Evolutionary conservation across 805 yeast genomes (phyloP), one percentile per base, ranked within the genome.

Genomic region (Cyberlindnera euphorbiae): DNA sequence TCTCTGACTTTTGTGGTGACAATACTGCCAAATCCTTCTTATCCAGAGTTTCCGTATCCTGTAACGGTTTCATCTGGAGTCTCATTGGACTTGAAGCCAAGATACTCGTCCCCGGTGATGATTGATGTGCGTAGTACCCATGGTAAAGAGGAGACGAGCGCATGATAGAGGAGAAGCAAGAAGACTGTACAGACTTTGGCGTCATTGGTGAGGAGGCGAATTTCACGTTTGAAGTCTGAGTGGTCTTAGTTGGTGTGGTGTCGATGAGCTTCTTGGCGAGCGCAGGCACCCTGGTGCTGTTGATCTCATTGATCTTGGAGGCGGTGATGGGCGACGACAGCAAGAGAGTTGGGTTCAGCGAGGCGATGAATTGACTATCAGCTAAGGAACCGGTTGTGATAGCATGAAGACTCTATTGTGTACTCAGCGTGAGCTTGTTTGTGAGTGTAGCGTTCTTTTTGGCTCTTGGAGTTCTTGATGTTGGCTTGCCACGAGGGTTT

Each of bases 91-190:
- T 51, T 4, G 56, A 46, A 8, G 34, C 36, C 6, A 52, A 12
- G 2, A 39, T 15, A 10, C 44, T 39, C 2, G 55, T 44, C 9
- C 32, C 37, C 15, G 56, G 54, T 3, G 57, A 45, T 9, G 50
- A 33, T 15, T 45, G 49, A 23, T 47, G 45, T 8, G 46, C 48
- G 27, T 53, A 54, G 35, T 50, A 54, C 2, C 56, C 55, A 21
- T 52, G 55, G 15, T 54, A 52, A n/a, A 54, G 35, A 2, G 59
- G 59, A 4, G 59, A 54, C 6, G 58, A 54, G 28, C 50, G 54
- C 35, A 53, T 49, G 17, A 53, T 52, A 15, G 58, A 52, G 6
- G 59, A 53, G 33, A 54, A 54, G 21, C 55, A 50, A 9, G 55
- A 51, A 1, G 55, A 46, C 13, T 45, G 32, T 2, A 36, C 34